phyloP scores from a whole-genome alignment of 1,139 yeast genomes.

The Debaryomyces nepalensis region DNA sequence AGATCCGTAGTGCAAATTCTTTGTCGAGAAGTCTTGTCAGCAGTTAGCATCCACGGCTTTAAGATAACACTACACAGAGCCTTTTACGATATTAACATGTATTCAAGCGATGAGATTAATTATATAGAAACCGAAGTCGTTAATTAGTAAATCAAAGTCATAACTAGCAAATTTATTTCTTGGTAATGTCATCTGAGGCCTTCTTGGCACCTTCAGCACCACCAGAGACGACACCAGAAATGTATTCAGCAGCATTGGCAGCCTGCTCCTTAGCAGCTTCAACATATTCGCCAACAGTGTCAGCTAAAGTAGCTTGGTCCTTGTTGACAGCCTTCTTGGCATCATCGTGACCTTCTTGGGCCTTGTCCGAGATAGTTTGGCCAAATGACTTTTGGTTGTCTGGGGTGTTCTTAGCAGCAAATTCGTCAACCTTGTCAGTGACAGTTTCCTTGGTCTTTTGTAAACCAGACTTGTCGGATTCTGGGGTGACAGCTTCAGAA shows the following conservation, averaged over 20 bases:
- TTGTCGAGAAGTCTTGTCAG: no score
- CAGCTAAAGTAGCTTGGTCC: constrained; percentile 46
- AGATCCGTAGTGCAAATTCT: no score
- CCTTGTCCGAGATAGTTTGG: constrained; percentile 68
- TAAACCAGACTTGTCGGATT: constrained; percentile 63
- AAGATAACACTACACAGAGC: background rate
- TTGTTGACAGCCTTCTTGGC: constrained; percentile 41
- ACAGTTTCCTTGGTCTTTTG: constrained; percentile 75
- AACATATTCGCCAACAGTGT: constrained; percentile 63
- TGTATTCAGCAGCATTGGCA: constrained; percentile 64
- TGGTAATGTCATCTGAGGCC: constrained; percentile 40
- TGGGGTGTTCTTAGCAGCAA: constrained; percentile 63
- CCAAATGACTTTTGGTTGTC: constrained; percentile 66
- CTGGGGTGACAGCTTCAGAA: constrained; percentile 71
- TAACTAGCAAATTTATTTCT: constrained; percentile 26
- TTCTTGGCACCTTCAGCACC: constrained; percentile 60
- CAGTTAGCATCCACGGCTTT: no score
- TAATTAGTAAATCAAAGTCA: no score
- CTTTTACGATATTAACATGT: background rate
- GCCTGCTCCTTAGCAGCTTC: constrained; percentile 66
- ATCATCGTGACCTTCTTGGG: constrained; percentile 54
- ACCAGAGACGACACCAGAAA: constrained; percentile 61
- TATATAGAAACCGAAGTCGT: constrained; percentile 3
- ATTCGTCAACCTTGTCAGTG: constrained; percentile 67
- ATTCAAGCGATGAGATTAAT: constrained; percentile 1